Evolutionary conservation across 177 flowering plant species (phyloP).

Genomic region (Vitis hybrid): DNA sequence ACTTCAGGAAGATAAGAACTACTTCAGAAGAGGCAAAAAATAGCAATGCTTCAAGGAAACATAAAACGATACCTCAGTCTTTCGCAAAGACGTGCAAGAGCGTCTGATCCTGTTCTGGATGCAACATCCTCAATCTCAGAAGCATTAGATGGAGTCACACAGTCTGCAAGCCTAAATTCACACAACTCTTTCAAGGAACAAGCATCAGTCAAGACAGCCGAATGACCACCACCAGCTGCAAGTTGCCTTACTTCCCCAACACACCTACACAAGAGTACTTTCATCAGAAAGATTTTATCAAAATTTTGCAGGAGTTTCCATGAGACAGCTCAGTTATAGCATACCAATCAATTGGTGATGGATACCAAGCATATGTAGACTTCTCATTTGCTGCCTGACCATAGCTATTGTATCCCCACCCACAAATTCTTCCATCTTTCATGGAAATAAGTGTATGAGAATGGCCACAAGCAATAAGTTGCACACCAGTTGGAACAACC

Average conservation of each 20-base stretch:
- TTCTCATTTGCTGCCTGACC: slow-evolving; percentile 95
- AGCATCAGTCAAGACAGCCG: slow-evolving; percentile 95
- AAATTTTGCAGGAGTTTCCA: neutral
- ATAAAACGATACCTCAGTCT: slow-evolving; percentile 61
- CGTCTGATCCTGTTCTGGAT: slow-evolving; percentile 84
- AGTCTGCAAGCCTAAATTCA: slow-evolving; percentile 87
- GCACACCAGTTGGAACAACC: slow-evolving; percentile 72
- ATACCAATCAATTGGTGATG: slow-evolving; percentile 98
- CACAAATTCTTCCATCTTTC: slow-evolving; percentile 82
- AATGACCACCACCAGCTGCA: slow-evolving; percentile 99
- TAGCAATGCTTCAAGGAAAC: neutral
- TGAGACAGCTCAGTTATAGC: slow-evolving; percentile 7
- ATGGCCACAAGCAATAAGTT: slow-evolving; percentile 86
- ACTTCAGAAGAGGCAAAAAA: neutral
- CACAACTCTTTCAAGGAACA: slow-evolving; percentile 90
- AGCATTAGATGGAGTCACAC: slow-evolving; percentile 65
- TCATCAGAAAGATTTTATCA: neutral
- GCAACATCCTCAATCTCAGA: slow-evolving; percentile 79
- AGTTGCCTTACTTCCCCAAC: slow-evolving; percentile 88
- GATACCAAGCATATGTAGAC: slow-evolving; percentile 93
- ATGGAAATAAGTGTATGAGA: slow-evolving; percentile 82
- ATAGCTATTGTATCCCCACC: slow-evolving; percentile 96
- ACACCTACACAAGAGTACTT: slow-evolving; percentile 55
- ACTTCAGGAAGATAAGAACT: neutral
- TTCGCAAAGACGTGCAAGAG: slow-evolving; percentile 90